Evolutionary conservation across 345 rosid genomes (phyloP).

Genomic region (Populus deltoides): DNA sequence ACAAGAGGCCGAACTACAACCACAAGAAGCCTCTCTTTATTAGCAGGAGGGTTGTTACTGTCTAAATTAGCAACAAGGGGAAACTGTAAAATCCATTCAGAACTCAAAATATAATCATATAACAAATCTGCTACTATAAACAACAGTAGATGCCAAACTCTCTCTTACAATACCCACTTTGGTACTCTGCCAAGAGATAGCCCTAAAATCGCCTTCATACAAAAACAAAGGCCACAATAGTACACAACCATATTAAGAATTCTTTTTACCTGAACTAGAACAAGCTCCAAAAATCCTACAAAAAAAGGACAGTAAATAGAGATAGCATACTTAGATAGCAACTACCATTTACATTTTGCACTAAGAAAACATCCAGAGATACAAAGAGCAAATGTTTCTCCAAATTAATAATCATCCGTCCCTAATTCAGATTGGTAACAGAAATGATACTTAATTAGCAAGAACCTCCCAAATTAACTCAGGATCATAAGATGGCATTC

Average conservation of each 20-base stretch:
- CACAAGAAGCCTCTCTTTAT: neutral
- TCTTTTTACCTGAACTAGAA: neutral
- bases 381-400: neutral
- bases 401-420: neutral
- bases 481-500: conserved; percentile 86
- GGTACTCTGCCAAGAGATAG: neutral
- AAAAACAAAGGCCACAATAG: neutral
- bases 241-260: neutral
- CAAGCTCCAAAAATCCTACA: neutral
- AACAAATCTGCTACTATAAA: too few relatives aligned
- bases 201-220: conserved; percentile 5
- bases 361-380: neutral
- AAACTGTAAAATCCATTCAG: neutral
- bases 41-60: neutral
- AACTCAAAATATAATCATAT: neutral
- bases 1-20: neutral
- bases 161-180: neutral
- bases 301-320: neutral
- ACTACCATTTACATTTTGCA: conserved; percentile 11
- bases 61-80: neutral
- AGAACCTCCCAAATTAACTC: conserved; percentile 94
- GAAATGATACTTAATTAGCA: conserved; percentile 44
- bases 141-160: too few relatives aligned
- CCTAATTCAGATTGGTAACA: neutral
- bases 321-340: neutral